Evolutionary conservation across 1,284 basidiomycete species (phyloP).

Genomic region (Rhizoctonia solani): DNA sequence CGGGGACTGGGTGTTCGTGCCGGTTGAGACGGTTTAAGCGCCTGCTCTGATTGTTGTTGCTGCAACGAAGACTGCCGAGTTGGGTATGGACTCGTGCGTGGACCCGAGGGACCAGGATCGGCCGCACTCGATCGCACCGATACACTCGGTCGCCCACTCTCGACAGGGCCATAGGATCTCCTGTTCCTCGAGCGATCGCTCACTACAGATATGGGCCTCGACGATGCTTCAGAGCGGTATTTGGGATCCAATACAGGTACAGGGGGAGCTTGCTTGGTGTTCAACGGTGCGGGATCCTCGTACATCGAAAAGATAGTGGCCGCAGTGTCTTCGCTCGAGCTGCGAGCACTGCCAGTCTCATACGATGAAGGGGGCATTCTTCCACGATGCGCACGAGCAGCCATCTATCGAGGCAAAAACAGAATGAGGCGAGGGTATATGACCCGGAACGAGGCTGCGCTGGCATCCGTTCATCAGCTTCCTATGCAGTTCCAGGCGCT

Average conservation of each 20-base stretch:
- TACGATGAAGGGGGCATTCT: too few relatives aligned
- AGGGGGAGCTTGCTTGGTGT: slow-evolving; percentile 32
- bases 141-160: neutral
- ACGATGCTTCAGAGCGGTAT: neutral
- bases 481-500: too few relatives aligned
- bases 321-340: slow-evolving; percentile 60
- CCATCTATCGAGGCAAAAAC: too few relatives aligned
- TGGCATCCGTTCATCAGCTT: too few relatives aligned
- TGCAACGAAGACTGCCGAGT: neutral
- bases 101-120: neutral
- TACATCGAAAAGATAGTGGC: slow-evolving; percentile 84
- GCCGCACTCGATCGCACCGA: neutral
- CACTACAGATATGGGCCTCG: neutral
- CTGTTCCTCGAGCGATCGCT: neutral
- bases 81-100: neutral
- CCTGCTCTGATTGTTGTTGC: neutral
- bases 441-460: too few relatives aligned
- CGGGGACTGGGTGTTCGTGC: slow-evolving; percentile 4
- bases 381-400: too few relatives aligned
- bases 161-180: neutral
- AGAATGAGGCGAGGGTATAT: too few relatives aligned
- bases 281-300: slow-evolving; percentile 48
- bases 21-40: too few relatives aligned
- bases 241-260: slow-evolving; percentile 28
- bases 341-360: slow-evolving; percentile 30